These are phyloP conservation scores for Fibroporia radiculosa DNA, from an alignment of 768 basidiomycete species.

Conservation along the genomic window DNA sequence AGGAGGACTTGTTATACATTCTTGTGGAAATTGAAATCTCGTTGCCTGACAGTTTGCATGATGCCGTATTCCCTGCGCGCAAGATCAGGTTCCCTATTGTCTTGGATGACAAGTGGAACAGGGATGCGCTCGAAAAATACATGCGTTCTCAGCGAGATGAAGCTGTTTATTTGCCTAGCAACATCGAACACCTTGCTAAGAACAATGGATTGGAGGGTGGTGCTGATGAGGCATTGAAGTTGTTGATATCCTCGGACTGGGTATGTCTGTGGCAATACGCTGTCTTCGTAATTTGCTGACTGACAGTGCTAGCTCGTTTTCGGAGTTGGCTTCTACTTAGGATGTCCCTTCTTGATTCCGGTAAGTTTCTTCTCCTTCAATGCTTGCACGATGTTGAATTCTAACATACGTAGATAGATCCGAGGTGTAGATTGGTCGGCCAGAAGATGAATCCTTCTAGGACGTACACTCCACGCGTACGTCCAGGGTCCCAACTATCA, in stretches of 20 bases:
- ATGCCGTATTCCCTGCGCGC: conserved; percentile 42
- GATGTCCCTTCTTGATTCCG: conserved; percentile 55
- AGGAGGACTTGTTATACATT: conserved; percentile 32
- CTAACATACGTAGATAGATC: conserved; percentile 38
- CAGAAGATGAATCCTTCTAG: conserved; percentile 75
- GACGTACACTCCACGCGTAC: conserved; percentile 53
- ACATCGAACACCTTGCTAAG: conserved; percentile 56
- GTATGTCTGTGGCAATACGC: conserved; percentile 24
- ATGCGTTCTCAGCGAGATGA: conserved; percentile 45
- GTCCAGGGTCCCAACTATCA: conserved; percentile 4
- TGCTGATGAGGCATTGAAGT: conserved; percentile 33
- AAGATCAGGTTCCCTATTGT: conserved; percentile 54
- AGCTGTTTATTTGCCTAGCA: conserved; percentile 62
- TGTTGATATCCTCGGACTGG: conserved; percentile 43
- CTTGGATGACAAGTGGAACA: conserved; percentile 51
- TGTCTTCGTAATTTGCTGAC: neutral
- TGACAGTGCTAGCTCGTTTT: conserved; percentile 42
- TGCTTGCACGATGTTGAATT: neutral
- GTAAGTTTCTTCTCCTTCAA: conserved; percentile 23
- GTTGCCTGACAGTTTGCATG: conserved; percentile 32
- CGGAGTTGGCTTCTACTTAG: conserved; percentile 58
- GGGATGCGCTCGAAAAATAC: conserved; percentile 49
- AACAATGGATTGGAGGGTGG: conserved; percentile 49
- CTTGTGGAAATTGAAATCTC: conserved; percentile 31
- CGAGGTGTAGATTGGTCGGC: conserved; percentile 48